Conservation (phyloP, 371 early-diverging fungal genomes). For the Mucor racemosus region DNA sequence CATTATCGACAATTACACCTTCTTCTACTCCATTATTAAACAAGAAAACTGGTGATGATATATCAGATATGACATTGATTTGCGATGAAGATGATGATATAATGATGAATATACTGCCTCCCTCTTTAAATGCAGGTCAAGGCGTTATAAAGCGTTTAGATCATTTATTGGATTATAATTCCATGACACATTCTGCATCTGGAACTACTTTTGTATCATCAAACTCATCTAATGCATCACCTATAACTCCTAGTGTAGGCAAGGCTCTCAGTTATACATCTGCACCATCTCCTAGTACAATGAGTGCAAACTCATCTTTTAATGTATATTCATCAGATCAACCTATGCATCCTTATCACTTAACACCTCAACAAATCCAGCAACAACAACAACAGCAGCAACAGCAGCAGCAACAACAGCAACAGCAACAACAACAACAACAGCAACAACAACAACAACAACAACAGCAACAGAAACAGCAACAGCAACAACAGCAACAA, state of each 20-base stretch:
- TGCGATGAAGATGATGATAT: constrained; percentile 9
- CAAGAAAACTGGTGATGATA: not conserved
- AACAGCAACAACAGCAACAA: not conserved
- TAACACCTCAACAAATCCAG: constrained; percentile 39
- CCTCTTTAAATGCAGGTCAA: constrained; percentile 30
- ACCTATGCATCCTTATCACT: constrained; percentile 14
- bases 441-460: constrained; percentile 40
- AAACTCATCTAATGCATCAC: not conserved
- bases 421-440: constrained; percentile 38
- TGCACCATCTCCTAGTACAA: not conserved
- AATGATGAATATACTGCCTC: constrained; percentile 15
- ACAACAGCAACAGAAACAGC: constrained; percentile 52
- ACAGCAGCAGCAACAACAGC: constrained; percentile 38
- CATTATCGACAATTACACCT: constrained; percentile 15
- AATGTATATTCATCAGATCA: not conserved
- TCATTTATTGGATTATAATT: constrained; percentile 14
- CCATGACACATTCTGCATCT: not conserved
- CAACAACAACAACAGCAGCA: constrained; percentile 38
- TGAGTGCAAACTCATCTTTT: not conserved
- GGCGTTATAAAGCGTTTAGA: constrained; percentile 27
- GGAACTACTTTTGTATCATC: not conserved
- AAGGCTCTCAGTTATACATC: not conserved
- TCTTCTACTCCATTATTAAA: not conserved
- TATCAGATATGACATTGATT: not conserved
- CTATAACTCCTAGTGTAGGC: not conserved